A percentile compares a stretch with the other conserved stretches of the same genome.
These are phyloP conservation scores for Microthyrium microscopicum DNA, from an alignment of 2,329 filamentous ascomycete genomes.

Conservation along the genomic window DNA sequence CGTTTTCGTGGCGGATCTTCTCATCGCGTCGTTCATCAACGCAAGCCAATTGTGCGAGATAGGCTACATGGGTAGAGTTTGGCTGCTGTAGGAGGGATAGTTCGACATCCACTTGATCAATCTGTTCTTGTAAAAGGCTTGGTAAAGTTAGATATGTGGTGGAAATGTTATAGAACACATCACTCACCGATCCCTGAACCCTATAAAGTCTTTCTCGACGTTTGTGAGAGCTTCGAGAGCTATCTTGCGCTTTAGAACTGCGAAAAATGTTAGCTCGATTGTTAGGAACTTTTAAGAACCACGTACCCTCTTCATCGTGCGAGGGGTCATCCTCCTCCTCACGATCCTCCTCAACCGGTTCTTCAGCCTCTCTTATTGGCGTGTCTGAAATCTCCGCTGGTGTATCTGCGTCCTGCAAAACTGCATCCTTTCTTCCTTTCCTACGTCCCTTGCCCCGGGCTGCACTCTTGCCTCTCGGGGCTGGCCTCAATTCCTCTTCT, in stretches of 20 bases:
- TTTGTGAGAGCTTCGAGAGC: conserved; percentile 64
- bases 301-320: conserved; percentile 22
- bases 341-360: conserved; percentile 28
- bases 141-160: too few relatives aligned
- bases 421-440: conserved; percentile 10
- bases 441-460: conserved; percentile 13
- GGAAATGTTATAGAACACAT: neutral
- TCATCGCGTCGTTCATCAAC: conserved; percentile 69
- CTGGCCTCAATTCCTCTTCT: conserved; percentile 29
- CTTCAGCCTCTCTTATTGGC: conserved; percentile 30
- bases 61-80: conserved; percentile 67
- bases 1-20: conserved; percentile 60
- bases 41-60: conserved; percentile 75
- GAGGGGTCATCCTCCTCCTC: conserved; percentile 20
- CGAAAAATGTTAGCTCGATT: neutral
- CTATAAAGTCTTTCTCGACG: conserved; percentile 77
- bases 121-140: conserved; percentile 51
- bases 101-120: conserved; percentile 61
- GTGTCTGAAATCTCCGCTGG: conserved; percentile 7
- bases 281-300: neutral
- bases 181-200: conserved; percentile 61
- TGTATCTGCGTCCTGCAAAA: conserved; percentile 16
- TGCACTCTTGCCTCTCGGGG: conserved; percentile 26
- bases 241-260: conserved; percentile 61
- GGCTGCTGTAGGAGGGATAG: conserved; percentile 41